These are phyloP conservation scores for Colletotrichum sp. DNA, from an alignment of 2,329 filamentous ascomycete genomes.

Conservation along the genomic window DNA sequence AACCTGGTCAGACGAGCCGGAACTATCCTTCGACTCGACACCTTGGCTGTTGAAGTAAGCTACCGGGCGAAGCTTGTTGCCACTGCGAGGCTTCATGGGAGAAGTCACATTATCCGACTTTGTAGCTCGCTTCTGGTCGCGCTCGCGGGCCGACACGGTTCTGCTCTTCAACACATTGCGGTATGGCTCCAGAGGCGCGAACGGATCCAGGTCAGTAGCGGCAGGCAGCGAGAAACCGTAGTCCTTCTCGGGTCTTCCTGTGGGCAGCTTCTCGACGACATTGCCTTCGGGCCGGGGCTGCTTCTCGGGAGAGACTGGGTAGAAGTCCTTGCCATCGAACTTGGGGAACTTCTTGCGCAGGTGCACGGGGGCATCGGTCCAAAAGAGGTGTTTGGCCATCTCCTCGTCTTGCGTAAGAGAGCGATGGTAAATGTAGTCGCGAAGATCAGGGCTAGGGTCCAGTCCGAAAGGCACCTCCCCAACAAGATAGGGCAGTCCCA, in stretches of 20 bases:
- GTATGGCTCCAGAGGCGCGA: slow-evolving; percentile 14
- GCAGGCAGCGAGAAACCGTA: slow-evolving; percentile 10
- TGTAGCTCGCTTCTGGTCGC: slow-evolving; percentile 16
- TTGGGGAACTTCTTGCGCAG: slow-evolving; percentile 61
- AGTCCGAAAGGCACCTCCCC: slow-evolving; percentile 54
- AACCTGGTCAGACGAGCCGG: slow-evolving; percentile 3
- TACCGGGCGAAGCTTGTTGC: slow-evolving; percentile 3
- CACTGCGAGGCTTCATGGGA: slow-evolving; percentile 8
- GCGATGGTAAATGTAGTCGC: slow-evolving; percentile 60
- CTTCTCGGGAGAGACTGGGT: slow-evolving; percentile 59
- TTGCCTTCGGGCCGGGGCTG: slow-evolving; percentile 19
- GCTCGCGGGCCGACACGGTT: neutral
- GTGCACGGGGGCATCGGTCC: slow-evolving; percentile 59
- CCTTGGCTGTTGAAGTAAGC: slow-evolving; percentile 18
- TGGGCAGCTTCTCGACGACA: neutral
- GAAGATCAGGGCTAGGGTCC: slow-evolving; percentile 42
- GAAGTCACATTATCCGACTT: slow-evolving; percentile 22
- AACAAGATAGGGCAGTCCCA: slow-evolving; percentile 57
- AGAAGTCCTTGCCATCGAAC: slow-evolving; percentile 70
- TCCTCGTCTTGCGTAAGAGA: slow-evolving; percentile 64
- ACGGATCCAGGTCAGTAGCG: slow-evolving; percentile 4
- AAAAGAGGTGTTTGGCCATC: slow-evolving; percentile 64
- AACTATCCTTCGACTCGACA: slow-evolving; percentile 4
- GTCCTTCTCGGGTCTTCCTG: slow-evolving; percentile 2
- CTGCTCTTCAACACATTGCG: neutral